phyloP scores from a whole-genome alignment of 179 eudicot species.

The Gypsophila paniculata region DNA sequence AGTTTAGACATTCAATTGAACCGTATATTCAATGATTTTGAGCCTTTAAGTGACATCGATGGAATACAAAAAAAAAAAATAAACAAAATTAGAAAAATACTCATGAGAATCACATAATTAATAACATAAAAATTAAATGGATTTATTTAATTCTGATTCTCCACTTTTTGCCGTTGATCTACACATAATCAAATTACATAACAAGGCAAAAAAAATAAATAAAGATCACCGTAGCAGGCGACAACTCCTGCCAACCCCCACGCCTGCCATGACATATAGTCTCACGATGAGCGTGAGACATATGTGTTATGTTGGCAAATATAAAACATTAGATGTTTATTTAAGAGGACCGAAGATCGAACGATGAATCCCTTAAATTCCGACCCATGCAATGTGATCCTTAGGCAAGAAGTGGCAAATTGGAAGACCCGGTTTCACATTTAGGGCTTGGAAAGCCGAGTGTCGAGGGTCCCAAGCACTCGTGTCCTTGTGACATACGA shows the following conservation, averaged over 20 bases:
- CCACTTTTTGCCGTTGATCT: no score
- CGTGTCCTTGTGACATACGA: conserved; percentile 64
- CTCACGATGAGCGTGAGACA: neutral
- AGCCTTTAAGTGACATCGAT: no score
- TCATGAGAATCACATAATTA: no score
- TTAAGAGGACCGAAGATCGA: neutral
- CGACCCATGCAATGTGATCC: conserved; percentile 32
- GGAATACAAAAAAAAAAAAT: no score
- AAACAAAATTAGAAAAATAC: no score
- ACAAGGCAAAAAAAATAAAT: no score
- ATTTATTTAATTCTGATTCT: no score
- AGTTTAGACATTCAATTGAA: no score
- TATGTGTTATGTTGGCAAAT: neutral
- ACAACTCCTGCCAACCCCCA: neutral
- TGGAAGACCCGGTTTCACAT: conserved; percentile 28
- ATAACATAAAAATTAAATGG: no score
- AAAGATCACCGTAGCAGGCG: no score
- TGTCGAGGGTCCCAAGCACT: conserved; percentile 57
- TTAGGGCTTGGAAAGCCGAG: conserved; percentile 27
- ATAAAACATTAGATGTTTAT: neutral
- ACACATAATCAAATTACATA: no score
- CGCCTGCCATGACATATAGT: neutral
- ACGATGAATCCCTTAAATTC: conserved; percentile 6
- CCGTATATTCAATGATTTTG: no score
- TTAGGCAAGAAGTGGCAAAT: conserved; percentile 35